These are phyloP conservation scores for Aspergillus campestris DNA, from an alignment of 495 filamentous ascomycete genomes.

Conservation along the genomic window DNA sequence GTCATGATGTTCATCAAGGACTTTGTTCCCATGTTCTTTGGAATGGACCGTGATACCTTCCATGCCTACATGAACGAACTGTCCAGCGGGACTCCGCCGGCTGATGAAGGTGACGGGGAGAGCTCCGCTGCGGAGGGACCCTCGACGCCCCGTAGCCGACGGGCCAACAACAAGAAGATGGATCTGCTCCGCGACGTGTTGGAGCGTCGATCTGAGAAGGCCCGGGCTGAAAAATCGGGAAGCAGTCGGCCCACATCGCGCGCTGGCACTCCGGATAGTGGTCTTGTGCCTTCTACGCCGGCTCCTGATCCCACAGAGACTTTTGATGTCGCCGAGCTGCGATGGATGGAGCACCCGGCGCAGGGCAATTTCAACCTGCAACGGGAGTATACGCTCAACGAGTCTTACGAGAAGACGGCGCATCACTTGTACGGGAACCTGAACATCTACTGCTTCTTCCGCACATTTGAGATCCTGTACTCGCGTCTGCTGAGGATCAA, in stretches of 20 bases:
- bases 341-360: slow-evolving; percentile 54
- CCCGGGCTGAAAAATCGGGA: slow-evolving; percentile 61
- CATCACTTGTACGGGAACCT: slow-evolving; percentile 88
- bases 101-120: slow-evolving; percentile 66
- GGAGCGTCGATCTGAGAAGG: slow-evolving; percentile 62
- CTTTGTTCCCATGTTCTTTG: slow-evolving; percentile 86
- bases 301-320: slow-evolving; percentile 40
- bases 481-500: slow-evolving; percentile 77
- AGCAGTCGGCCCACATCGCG: slow-evolving; percentile 64
- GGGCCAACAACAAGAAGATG: slow-evolving; percentile 59
- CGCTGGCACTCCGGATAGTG: slow-evolving; percentile 75
- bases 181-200: slow-evolving; percentile 82
- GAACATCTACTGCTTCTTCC: slow-evolving; percentile 87
- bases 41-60: slow-evolving; percentile 66
- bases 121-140: slow-evolving; percentile 40
- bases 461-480: slow-evolving; percentile 81
- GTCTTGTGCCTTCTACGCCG: slow-evolving; percentile 44
- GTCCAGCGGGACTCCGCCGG: slow-evolving; percentile 49
- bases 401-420: slow-evolving; percentile 65
- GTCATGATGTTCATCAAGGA: slow-evolving; percentile 77
- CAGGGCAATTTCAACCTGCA: slow-evolving; percentile 43
- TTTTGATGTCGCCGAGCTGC: slow-evolving; percentile 37
- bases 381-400: slow-evolving; percentile 64
- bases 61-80: slow-evolving; percentile 68
- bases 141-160: slow-evolving; percentile 46